Evolutionary conservation across 768 basidiomycete species (phyloP), one percentile per base, ranked within the genome.

Genomic region (Sporobolomyces phaffii): DNA sequence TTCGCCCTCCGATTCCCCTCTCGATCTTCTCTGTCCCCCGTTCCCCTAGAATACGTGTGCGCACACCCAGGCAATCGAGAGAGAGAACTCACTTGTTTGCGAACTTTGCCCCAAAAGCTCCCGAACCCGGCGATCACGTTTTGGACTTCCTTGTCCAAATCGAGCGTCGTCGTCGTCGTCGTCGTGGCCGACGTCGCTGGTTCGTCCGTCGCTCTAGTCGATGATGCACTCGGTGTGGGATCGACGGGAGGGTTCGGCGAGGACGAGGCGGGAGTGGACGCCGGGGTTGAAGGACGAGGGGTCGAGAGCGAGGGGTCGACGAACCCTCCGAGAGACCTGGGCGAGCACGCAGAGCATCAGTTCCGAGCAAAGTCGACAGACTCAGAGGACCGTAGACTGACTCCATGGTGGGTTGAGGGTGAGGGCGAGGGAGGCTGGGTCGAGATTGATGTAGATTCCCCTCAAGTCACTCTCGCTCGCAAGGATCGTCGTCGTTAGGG

Each of bases 61-160:
- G n/a, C n/a, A n/a, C n/a, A n/a, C n/a, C n/a, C n/a, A n/a, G n/a
- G n/a, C n/a, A n/a, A n/a, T n/a, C n/a, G n/a, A 20, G 15, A 26
- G 28, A 53, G 48, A 22, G 31, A 8, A 33, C 65, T 50, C 33
- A 71, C 70, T 63, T 71, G 70, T 60, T 71, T 71, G 43, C 62
- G 45, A 13, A 71, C 65, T 26, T 64, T 57, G 11, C 70, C 70
- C 70, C 70, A 71, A 28, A 71, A 71, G 49, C 62, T 64, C 0
- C 62, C 59, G 6, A 71, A 53, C 13, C 70, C 70, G 11, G 36
- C 36, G 34, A 71, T 57, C n/a, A 71, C 65, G 41, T 22, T 64
- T 48, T 52, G 18, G 6, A 71, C 49, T 22, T 71, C 70, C 3
- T 53, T 41, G 15, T 70, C 69, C 28, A 70, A 34, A 14, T 24